A percentile compares a stretch with the other conserved stretches of the same genome.
phyloP scores from a whole-genome alignment of 78 protist species.

The Dictyostelium capitatum region DNA sequence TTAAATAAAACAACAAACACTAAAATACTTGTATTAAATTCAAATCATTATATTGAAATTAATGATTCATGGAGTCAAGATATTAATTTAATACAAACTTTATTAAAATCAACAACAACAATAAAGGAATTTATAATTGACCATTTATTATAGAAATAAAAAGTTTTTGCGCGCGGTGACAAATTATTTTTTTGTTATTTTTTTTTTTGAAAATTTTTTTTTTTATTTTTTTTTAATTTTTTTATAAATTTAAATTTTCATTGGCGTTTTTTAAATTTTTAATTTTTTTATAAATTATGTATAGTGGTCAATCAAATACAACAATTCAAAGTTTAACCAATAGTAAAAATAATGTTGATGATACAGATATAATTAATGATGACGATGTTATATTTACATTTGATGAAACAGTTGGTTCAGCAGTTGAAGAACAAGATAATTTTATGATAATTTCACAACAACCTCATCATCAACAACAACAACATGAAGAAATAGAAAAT shows the following conservation, averaged over 20 bases:
- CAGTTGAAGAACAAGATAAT: neutral
- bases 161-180: no score
- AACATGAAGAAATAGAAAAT: neutral
- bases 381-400: neutral
- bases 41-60: constrained; percentile 17
- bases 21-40: neutral
- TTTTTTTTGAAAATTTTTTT: neutral
- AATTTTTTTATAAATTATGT: neutral
- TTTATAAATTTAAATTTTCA: neutral
- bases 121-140: constrained; percentile 9
- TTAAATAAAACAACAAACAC: neutral
- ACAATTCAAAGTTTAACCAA: neutral
- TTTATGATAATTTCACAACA: neutral
- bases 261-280: neutral
- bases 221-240: neutral
- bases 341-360: neutral
- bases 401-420: neutral
- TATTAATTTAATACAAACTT: neutral
- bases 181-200: no score
- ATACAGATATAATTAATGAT: neutral
- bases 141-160: constrained; percentile 2
- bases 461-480: neutral
- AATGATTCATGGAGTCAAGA: neutral
- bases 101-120: neutral
- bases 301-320: neutral